Evolutionary conservation across 345 rosid species (phyloP).

Genomic region (Melaleuca quinquenervia): DNA sequence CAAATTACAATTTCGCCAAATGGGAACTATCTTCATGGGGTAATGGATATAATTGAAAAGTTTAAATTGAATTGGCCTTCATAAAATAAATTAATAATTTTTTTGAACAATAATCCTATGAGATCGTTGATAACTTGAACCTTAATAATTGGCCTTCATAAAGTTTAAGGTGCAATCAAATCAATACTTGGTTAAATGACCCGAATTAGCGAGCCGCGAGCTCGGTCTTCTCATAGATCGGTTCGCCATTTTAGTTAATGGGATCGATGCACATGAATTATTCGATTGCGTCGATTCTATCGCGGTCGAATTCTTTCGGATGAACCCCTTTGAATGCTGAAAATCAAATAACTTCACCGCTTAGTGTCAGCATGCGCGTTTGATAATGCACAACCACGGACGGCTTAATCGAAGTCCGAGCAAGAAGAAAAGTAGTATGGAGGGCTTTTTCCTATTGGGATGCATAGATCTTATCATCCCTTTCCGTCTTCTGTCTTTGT

Average conservation of each 20-base stretch:
- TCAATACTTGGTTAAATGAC: background rate
- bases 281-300: background rate
- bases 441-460: background rate
- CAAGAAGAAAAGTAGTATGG: background rate
- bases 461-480: background rate
- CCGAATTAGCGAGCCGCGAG: background rate
- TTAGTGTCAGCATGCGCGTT: background rate
- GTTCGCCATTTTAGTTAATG: background rate
- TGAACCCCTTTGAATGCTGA: background rate
- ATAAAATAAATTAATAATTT: background rate
- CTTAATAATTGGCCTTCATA: too few relatives aligned
- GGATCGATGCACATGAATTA: background rate
- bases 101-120: background rate
- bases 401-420: background rate
- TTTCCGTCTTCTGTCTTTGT: background rate
- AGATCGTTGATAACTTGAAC: too few relatives aligned
- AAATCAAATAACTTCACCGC: background rate
- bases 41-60: background rate
- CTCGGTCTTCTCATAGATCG: background rate
- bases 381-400: background rate
- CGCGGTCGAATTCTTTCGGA: accelerated
- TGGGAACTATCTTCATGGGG: background rate
- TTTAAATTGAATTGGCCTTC: too few relatives aligned
- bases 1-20: background rate
- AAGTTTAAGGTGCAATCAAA: background rate